Evolutionary conservation across 257 asterid genomes (phyloP), one percentile per base, ranked within the genome.

Genomic region (Agastache rugosa): DNA sequence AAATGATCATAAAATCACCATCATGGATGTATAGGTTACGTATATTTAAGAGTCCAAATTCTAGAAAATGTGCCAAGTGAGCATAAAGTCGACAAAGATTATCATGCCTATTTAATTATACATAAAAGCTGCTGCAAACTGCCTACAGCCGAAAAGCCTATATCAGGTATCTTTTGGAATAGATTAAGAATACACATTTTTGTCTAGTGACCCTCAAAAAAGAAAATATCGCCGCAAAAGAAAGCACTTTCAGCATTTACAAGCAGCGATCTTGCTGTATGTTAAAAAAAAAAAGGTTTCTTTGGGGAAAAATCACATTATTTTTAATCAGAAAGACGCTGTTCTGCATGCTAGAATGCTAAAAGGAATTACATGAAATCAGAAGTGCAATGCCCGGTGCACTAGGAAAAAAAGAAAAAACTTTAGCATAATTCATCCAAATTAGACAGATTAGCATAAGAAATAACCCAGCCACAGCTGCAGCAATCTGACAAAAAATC

Each of bases 401-500:
- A 15, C 67, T 17, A 45, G n/a, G n/a, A n/a, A n/a, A n/a, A n/a
- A n/a, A 3, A 27, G 41, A 60, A 20, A 9, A 0, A 15, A 50
- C 17, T 69, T 31, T 5, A 62, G 70, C 51, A 68, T 19, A 34
- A 75, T 55, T 75, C 34, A 20, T 41, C 11, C 27, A 5, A 74
- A 31, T 45, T 19, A 61, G 62, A 12, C 17, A 64, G n/a, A 65
- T 20, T 15, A 23, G 23, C 35, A 69, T 34, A 56, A 42, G 22
- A 42, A 17, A 67, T 6, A 42, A 12, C 63, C 22, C 8, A 41
- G 63, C 31, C 29, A 63, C 48, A 65, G 34, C 37, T 29, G 64
- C 73, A 60, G 75, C 35, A 71, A 72, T 72, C 77, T 50, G 64
- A 55, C 48, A 50, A 74, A 53, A 85, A 75, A 51, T 72, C 80